phyloP scores from a whole-genome alignment of 805 yeast species.

The Zygosaccharomyces siamensis region DNA sequence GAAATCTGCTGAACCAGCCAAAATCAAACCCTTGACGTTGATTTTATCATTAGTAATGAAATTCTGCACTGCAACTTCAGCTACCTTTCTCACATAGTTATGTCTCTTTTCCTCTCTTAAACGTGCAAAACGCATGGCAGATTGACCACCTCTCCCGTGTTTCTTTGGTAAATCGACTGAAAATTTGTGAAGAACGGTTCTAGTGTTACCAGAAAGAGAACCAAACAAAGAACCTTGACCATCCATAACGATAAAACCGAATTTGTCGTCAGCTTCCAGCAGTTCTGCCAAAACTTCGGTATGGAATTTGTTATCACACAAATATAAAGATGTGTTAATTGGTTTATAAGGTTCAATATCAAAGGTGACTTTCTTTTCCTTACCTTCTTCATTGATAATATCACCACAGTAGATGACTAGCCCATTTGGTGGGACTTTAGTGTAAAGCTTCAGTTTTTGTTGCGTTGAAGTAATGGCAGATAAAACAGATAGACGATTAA shows the following conservation, averaged over 20 bases:
- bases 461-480: conserved; percentile 98
- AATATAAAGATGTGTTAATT: conserved; percentile 89
- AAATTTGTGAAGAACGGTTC: conserved; percentile 93
- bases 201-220: conserved; percentile 90
- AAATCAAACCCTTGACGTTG: conserved; percentile 86
- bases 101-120: conserved; percentile 98
- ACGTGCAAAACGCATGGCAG: conserved; percentile 98
- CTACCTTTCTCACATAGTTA: conserved; percentile 95
- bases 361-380: conserved; percentile 91
- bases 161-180: conserved; percentile 97
- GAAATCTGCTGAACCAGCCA: conserved; percentile 99
- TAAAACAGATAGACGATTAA: conserved; percentile 88
- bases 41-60: conserved; percentile 94
- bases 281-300: conserved; percentile 94
- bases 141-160: conserved; percentile 99
- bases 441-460: conserved; percentile 88
- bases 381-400: conserved; percentile 93
- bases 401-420: conserved; percentile 98
- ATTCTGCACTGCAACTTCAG: conserved; percentile 96
- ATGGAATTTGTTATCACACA: conserved; percentile 98
- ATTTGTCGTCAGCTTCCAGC: conserved; percentile 86
- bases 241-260: conserved; percentile 98
- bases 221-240: conserved; percentile 99
- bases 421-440: conserved; percentile 88
- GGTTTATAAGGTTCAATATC: conserved; percentile 99